phyloP scores from a whole-genome alignment of 2,329 filamentous ascomycete species.

The Colletotrichum sidae region DNA sequence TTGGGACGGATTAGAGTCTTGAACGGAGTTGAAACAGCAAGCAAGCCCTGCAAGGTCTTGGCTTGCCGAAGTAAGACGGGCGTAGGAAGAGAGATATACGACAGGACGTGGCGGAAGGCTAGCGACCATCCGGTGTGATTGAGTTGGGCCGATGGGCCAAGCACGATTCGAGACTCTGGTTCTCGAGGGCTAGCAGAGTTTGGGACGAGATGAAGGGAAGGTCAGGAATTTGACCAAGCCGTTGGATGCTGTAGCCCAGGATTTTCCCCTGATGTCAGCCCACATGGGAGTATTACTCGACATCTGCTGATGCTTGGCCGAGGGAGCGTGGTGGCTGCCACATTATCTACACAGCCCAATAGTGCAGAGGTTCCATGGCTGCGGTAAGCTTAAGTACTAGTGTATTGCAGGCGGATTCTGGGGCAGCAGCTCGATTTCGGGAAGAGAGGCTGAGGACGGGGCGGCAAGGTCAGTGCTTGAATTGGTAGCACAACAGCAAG shows the following conservation, averaged over 20 bases:
- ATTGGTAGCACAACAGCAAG: constrained; percentile 4
- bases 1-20: constrained; percentile 14
- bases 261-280: constrained; percentile 13
- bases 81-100: not conserved
- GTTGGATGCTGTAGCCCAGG: constrained; percentile 5
- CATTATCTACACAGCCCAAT: not conserved
- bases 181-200: not conserved
- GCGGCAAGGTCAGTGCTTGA: constrained; percentile 10
- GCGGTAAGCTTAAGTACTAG: constrained; percentile 35
- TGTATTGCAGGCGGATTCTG: constrained; percentile 9
- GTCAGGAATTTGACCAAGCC: constrained; percentile 20
- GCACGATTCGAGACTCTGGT: constrained; percentile 3
- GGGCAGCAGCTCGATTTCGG: not conserved
- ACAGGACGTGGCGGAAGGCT: not conserved
- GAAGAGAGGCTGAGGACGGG: constrained; percentile 5
- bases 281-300: constrained; percentile 5
- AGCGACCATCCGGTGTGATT: constrained; percentile 28
- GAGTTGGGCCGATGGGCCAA: constrained; percentile 11
- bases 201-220: constrained; percentile 13
- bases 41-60: constrained; percentile 31
- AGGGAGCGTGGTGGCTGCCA: not conserved
- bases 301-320: constrained; percentile 3
- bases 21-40: constrained; percentile 28
- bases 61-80: constrained; percentile 20
- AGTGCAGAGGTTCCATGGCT: constrained; percentile 13